Base-by-base conservation (phyloP, 495 filamentous ascomycete species). In the Chaetomium fimeti region DNA sequence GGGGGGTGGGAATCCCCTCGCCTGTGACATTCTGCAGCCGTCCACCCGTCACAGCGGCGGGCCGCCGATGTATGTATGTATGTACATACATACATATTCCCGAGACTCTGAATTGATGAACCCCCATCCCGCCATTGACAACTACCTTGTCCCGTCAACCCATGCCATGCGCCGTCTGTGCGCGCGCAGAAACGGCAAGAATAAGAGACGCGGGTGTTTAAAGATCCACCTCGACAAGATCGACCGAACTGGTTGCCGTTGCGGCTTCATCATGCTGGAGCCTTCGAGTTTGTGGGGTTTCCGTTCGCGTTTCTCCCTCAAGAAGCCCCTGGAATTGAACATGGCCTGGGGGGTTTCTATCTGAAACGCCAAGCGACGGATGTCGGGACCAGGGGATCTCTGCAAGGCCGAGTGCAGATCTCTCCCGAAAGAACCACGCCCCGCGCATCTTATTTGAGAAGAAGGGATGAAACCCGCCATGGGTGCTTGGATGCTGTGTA, bases 291-390 rank as follows among this genome's bases (percentile, higher is more conserved):
- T 24, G 22, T 25, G 20, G 13, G 11, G 38, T 16, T 4, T 18
- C 9, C 5, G 12, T 20, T 57, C 36, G 13, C 11, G 18, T 43
- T 43, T 15, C 55, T 3, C 22, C 55, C n/a, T 40, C 55, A 38
- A 20, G 11, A 32, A 32, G 28, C 24, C 22, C 43, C n/a, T 40
- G 42, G 29, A 61, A 28, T 29, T 3, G 13, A 28, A 45, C 22
- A 5, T 5, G 60, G 60, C 8, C 38, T 5, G 13, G 38, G 49
- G 49, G 51, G 16, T 53, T 32, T 52, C 43, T 52, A 40, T 45
- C 36, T 62, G 60, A 62, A 62, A 55, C 60, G 60, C 60, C 60
- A 62, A 62, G 60, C 16, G n/a, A 36, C 47, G 29, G 49, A 25
- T 54, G 60, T 32, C 28, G 11, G 11, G 40, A 40, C 24, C 29